Evolutionary conservation across 345 rosid species (phyloP).

Genomic region (Barbarea vulgaris): DNA sequence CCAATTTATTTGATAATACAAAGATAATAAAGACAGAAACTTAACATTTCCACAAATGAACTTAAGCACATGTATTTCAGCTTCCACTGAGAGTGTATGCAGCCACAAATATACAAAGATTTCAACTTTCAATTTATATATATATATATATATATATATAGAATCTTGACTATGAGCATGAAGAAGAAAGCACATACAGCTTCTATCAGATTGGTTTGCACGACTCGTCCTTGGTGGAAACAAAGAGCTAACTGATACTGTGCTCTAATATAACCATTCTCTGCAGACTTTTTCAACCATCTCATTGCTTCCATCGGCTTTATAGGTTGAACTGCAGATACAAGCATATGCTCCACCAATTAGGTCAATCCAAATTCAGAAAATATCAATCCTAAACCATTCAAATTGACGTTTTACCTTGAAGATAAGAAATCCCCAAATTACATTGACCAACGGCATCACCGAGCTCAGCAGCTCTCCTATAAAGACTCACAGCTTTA

Average conservation of each 20-base stretch:
- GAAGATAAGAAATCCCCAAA: slow-evolving; percentile 77
- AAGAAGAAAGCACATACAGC: slow-evolving; percentile 53
- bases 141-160: neutral
- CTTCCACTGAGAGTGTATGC: neutral
- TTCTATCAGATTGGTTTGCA: slow-evolving; percentile 53
- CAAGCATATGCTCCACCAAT: neutral
- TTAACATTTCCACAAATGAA: slow-evolving; percentile 4
- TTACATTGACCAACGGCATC: slow-evolving; percentile 79
- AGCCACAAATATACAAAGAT: slow-evolving; percentile 6
- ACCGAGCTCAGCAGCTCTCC: slow-evolving; percentile 78
- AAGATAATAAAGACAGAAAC: neutral
- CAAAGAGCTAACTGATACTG: slow-evolving; percentile 90
- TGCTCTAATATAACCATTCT: slow-evolving; percentile 70
- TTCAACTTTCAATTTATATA: neutral
- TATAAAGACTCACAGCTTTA: slow-evolving; percentile 58
- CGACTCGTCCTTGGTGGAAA: slow-evolving; percentile 68
- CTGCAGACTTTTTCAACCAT: slow-evolving; percentile 68
- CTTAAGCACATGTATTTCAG: neutral
- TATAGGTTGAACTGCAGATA: slow-evolving; percentile 63
- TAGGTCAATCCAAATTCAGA: no score
- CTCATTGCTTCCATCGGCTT: slow-evolving; percentile 60
- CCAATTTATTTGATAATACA: neutral
- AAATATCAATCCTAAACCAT: neutral
- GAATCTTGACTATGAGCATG: neutral
- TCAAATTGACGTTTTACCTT: slow-evolving; percentile 47